Base-by-base conservation (phyloP, 441 rosid genomes). In the Populus tomentosa region DNA sequence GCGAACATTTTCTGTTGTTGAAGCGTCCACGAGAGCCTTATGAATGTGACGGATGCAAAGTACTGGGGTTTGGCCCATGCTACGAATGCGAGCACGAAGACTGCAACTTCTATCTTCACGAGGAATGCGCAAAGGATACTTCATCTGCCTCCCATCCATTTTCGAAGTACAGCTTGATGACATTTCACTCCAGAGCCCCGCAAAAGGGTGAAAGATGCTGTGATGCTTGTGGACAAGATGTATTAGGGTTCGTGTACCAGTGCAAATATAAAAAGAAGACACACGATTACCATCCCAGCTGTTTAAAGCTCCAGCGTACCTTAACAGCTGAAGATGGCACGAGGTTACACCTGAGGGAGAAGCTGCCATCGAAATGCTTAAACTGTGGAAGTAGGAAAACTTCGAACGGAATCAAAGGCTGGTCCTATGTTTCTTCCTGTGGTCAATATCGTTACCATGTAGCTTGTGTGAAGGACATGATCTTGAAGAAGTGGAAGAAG, bases 1-100 rank as follows among this genome's bases (percentile, higher is more conserved):
- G 65, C 65, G 77, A 40, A 40, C 80, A 82, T 26, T 6, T 24
- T 38, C 85, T 86, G 16, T 21, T 7, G 70, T 46, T 9, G 21
- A 71, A 70, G 14, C 56, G 18, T 72, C 68, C 64, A 20, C 23
- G 72, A 36, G 75, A 75, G 6, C 86, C 84, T 4, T 87, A 79
- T 77, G 14, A 8, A 9, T 85, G 89, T 35, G 76, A 85, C 32
- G 89, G 89, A 0, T 87, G 89, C 86, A 78, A 71, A 16, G 82
- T 72, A 42, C 72, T 28, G 18, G 86, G 84, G 3, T 28, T 78
- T 0, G 85, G 83, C 2, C 35, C 42, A 1, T 42, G 84, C 32
- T 82, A 83, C 63, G 16, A 53, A 32, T 87, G 87, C 79, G 53
- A 76, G 20, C 36, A 63, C n/a, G 63, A 61, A 2, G 23, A 10